Evolutionary conservation across 768 basidiomycete species (phyloP).

Genomic region (Xanthoconium purpureum): DNA sequence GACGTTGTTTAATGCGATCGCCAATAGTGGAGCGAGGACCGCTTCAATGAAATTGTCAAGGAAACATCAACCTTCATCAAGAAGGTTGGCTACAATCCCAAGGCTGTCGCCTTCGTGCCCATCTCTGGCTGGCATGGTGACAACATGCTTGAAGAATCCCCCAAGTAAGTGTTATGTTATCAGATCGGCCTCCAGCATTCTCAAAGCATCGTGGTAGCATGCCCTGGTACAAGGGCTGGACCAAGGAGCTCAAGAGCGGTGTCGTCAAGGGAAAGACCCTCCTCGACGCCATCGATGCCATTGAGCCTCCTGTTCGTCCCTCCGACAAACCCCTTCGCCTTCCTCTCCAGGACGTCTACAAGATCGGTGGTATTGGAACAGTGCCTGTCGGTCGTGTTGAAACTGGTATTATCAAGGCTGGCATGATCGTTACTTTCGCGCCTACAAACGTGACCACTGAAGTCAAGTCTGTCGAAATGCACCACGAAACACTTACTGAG

Average conservation of each 20-base stretch:
- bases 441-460: constrained; percentile 99
- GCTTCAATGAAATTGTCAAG: constrained; percentile 99
- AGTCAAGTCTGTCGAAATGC: constrained; percentile 99
- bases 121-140: constrained; percentile 99
- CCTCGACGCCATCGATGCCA: constrained; percentile 99
- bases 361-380: constrained; percentile 99
- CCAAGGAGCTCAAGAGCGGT: constrained; percentile 93
- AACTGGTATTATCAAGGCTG: constrained; percentile 99
- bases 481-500: constrained; percentile 94
- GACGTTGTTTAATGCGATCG: constrained; percentile 1
- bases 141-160: constrained; percentile 99
- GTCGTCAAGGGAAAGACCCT: constrained; percentile 97
- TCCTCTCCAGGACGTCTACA: constrained; percentile 99
- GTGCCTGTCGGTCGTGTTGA: constrained; percentile 99
- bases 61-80: constrained; percentile 98
- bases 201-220: constrained; percentile 55
- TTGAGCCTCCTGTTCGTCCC: constrained; percentile 95
- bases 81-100: constrained; percentile 99
- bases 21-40: constrained; percentile 93
- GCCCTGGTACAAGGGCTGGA: constrained; percentile 99
- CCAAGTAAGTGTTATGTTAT: constrained; percentile 58
- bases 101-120: constrained; percentile 96
- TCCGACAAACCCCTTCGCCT: constrained; percentile 99
- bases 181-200: constrained; percentile 4
- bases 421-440: constrained; percentile 98